Evolutionary conservation across 805 yeast genomes (phyloP), one percentile per base, ranked within the genome.

Genomic region (Ogataea methanolica): DNA sequence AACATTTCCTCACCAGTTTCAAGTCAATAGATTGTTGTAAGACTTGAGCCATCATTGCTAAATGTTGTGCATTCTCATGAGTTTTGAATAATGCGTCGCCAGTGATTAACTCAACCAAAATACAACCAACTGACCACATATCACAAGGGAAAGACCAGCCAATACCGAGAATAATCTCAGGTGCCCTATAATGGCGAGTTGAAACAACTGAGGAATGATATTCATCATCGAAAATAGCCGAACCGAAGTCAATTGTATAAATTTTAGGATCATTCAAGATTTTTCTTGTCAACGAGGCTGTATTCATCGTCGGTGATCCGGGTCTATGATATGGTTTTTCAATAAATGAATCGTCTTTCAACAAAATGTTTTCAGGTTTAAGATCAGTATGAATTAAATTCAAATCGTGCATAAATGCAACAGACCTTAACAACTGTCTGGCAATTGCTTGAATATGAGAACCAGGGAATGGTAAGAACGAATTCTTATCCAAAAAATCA

Each of bases 101-200:
- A 17, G 95, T 88, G 36, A 88, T 83, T 43, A 94, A 69, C 68
- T 94, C 99, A 9, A 89, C 91, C 34, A 94, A 69, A 15, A 94
- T 88, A 65, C 98, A 92, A 1, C 97, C 99, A 39, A 94, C 75
- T 1, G 96, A 88, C 99, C 99, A 94, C 70, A 92, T 72, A 65
- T 94, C 99, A 65, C 98, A 92, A 1, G 97, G 96, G 58, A 78
- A 90, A 7, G 96, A 86, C 98, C 99, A 94, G 17, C 97, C 97
- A n/a, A 80, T 75, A 1, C 97, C 97, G 31, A 94, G 69, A 1
- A 92, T 89, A 53, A 94, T 90, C 64, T 94, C 99, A 0, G 99
- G 99, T 0, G 99, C 99, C 45, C 99, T 73, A 66, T 94, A 94
- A 66, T 94, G 99, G 43, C 99, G 75, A 1, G 99, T 94, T 7